Conservation (phyloP, 306 rosid species). For the Fragaria vesca region DNA sequence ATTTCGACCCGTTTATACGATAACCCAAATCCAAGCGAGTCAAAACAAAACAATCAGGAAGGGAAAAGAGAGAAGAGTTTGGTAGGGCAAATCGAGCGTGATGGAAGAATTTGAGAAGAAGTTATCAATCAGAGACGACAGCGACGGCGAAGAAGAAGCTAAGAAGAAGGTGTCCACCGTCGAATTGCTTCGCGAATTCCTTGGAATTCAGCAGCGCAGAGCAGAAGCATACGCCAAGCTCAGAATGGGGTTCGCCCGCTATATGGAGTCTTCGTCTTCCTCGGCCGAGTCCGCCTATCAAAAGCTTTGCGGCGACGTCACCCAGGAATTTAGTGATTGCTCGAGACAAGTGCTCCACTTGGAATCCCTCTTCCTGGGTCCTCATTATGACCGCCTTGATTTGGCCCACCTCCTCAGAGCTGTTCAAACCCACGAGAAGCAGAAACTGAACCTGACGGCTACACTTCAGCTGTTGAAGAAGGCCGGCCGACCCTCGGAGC, state of each 20-base stretch:
- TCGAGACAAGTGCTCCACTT: slow-evolving; percentile 72
- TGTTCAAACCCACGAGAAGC: slow-evolving; percentile 83
- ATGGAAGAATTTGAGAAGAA: slow-evolving; percentile 70
- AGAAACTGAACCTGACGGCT: slow-evolving; percentile 77
- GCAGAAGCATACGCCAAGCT: slow-evolving; percentile 79
- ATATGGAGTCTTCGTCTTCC: slow-evolving; percentile 16
- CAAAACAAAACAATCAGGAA: too few species aligned
- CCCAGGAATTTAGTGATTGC: slow-evolving; percentile 77
- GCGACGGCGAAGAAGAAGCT: slow-evolving; percentile 23
- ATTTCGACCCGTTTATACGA: too few species aligned
- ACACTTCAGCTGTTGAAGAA: slow-evolving; percentile 81
- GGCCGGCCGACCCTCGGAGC: slow-evolving; percentile 82
- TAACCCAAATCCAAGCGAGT: too few species aligned
- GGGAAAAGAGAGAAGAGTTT: neutral
- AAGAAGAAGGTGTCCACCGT: slow-evolving; percentile 13
- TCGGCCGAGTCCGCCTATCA: slow-evolving; percentile 62
- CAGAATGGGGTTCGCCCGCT: slow-evolving; percentile 48
- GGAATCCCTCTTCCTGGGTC: slow-evolving; percentile 56
- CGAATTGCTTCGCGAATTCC: slow-evolving; percentile 57
- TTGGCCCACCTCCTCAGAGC: slow-evolving; percentile 80
- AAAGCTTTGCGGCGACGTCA: slow-evolving; percentile 77
- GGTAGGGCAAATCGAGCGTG: neutral
- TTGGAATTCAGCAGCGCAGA: slow-evolving; percentile 66
- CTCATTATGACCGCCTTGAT: slow-evolving; percentile 58
- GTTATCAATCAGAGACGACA: slow-evolving; percentile 41